Percentiles rank a stretch among this genome's conserved stretches.
These are phyloP conservation scores for Saccharum spontaneum DNA, from an alignment of 176 grass and related monocot species.

Conservation along the genomic window DNA sequence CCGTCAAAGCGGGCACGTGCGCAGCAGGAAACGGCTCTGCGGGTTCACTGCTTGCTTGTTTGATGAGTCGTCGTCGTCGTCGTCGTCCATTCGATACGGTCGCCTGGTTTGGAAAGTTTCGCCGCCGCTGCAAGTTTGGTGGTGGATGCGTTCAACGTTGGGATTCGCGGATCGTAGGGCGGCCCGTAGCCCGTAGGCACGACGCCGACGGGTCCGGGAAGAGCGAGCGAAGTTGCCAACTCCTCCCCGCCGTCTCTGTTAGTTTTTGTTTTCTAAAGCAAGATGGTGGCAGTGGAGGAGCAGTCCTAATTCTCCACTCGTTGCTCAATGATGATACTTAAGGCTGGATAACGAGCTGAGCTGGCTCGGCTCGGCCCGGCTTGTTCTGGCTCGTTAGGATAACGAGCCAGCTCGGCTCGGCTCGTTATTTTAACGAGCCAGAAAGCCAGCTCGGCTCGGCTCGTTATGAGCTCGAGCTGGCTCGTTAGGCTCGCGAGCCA, in stretches of 20 bases:
- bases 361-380: too few species aligned
- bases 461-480: too few species aligned
- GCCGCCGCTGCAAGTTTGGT: neutral
- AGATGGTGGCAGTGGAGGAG: neutral
- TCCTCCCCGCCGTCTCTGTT: neutral
- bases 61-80: neutral
- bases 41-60: neutral
- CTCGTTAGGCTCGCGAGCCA: too few species aligned
- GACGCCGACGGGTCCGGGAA: neutral
- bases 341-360: too few species aligned
- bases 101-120: neutral
- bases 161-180: neutral
- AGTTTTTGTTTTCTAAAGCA: neutral
- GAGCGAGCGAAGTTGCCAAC: neutral
- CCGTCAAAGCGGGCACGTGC: neutral
- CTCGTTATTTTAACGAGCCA: too few species aligned
- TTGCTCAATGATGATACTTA: neutral
- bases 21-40: conserved; percentile 6
- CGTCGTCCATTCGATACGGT: neutral
- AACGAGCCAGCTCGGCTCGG: too few species aligned
- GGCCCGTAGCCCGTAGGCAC: too few species aligned
- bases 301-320: neutral
- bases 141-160: neutral
- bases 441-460: too few species aligned
- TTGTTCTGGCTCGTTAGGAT: too few species aligned